phyloP scores from a whole-genome alignment of 2,329 filamentous ascomycete genomes.

The Botrytis squamosa region DNA sequence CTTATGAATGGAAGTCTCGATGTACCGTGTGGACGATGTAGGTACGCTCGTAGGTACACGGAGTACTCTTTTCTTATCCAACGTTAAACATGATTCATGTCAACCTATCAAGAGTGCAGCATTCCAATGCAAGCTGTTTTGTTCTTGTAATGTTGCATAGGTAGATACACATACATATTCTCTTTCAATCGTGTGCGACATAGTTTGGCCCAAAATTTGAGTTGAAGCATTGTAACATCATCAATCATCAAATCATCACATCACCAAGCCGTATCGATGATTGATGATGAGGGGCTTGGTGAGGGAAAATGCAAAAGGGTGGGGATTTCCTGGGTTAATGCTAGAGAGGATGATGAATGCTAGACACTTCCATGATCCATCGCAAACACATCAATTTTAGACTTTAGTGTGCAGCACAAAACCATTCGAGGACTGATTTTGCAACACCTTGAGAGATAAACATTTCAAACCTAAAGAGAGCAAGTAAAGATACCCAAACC shows the following conservation, averaged over 20 bases:
- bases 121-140: constrained; percentile 3
- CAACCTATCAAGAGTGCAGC: constrained; percentile 9
- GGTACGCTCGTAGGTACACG: not conserved
- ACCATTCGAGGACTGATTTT: not conserved
- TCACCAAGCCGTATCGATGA: not conserved
- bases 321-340: constrained; percentile 1
- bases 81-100: constrained; percentile 7
- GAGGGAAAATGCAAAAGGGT: constrained; percentile 6
- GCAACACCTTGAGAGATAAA: constrained; percentile 2
- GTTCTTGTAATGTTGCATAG: constrained; percentile 4
- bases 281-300: constrained; percentile 8
- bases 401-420: constrained; percentile 2
- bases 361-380: constrained; percentile 1
- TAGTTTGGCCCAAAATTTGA: constrained; percentile 10
- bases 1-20: constrained; percentile 3
- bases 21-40: not conserved
- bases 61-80: not conserved
- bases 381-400: constrained; percentile 8
- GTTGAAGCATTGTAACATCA: constrained; percentile 7
- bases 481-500: not conserved
- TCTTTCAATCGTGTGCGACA: constrained; percentile 21
- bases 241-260: not conserved
- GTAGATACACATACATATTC: not conserved
- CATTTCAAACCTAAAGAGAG: constrained; percentile 3
- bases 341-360: not conserved